phyloP scores from a whole-genome alignment of 2,329 filamentous ascomycete species.

The Tricladium varicosporioides region DNA sequence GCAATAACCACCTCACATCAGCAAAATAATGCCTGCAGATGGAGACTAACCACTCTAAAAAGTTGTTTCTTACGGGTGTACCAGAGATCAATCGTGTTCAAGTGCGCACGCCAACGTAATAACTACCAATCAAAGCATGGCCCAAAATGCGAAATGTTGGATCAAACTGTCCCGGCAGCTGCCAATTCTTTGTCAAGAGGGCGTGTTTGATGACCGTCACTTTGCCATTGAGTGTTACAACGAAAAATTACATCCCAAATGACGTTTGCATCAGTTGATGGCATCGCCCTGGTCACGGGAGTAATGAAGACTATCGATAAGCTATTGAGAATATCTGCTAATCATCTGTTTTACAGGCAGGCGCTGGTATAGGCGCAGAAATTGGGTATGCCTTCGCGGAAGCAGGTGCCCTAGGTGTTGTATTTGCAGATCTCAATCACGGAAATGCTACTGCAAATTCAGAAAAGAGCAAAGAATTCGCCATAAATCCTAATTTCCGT shows the following conservation, averaged over 20 bases:
- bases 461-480: slow-evolving; percentile 27
- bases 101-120: no score
- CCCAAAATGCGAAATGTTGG: no score
- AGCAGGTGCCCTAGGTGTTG: slow-evolving; percentile 11
- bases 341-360: not conserved
- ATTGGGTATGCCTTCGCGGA: slow-evolving; percentile 3
- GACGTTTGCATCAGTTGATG: not conserved
- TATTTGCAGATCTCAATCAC: slow-evolving; percentile 30
- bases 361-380: not conserved
- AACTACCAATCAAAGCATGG: no score
- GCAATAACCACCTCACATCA: no score
- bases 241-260: not conserved
- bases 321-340: no score
- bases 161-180: no score
- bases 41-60: no score
- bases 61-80: no score
- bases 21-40: no score
- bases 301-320: not conserved
- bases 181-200: no score
- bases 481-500: slow-evolving; percentile 27
- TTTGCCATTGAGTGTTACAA: not conserved
- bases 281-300: not conserved
- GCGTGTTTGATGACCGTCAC: no score
- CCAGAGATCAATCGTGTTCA: no score
- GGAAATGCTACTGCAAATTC: slow-evolving; percentile 19